These are phyloP conservation scores for Triticum dicoccoides DNA, from an alignment of 176 grass and related monocot species.

Conservation along the genomic window DNA sequence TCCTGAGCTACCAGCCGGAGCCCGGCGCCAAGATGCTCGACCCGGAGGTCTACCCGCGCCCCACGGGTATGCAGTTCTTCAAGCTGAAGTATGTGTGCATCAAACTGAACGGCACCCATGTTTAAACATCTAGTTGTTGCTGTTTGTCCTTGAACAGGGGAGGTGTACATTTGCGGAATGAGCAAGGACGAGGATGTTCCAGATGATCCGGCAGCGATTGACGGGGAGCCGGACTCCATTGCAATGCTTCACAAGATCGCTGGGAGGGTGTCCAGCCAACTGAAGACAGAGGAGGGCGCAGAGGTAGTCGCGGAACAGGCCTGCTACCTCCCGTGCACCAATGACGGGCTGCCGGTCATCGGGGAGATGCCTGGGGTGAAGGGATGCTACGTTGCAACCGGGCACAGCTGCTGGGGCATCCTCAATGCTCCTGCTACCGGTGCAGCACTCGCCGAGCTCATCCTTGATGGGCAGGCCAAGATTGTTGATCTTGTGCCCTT, in stretches of 20 bases:
- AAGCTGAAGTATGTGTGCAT: not conserved
- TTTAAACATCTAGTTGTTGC: not conserved
- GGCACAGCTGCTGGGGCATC: constrained; percentile 93
- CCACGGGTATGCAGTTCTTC: constrained; percentile 52
- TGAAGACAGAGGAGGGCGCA: constrained; percentile 51
- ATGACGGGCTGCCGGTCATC: constrained; percentile 75
- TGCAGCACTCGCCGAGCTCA: constrained; percentile 66
- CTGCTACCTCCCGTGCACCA: constrained; percentile 77
- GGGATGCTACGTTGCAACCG: constrained; percentile 77
- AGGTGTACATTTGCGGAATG: constrained; percentile 95
- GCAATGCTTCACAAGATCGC: constrained; percentile 89
- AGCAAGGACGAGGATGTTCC: constrained; percentile 62
- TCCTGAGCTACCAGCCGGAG: constrained; percentile 77
- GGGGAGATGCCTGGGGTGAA: constrained; percentile 73
- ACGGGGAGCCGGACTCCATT: constrained; percentile 62
- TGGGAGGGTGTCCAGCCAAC: constrained; percentile 68
- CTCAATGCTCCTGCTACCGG: constrained; percentile 86
- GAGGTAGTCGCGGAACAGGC: constrained; percentile 79
- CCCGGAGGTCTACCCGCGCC: constrained; percentile 78
- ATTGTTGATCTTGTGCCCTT: constrained; percentile 66
- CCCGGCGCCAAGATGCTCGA: constrained; percentile 82
- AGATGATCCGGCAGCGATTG: constrained; percentile 60
- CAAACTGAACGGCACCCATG: not conserved
- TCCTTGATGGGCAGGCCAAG: constrained; percentile 60
- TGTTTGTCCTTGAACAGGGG: constrained; percentile 39